Evolutionary conservation across 495 filamentous ascomycete genomes (phyloP), one percentile per base, ranked within the genome.

Genomic region (Pseudoneurospora amorphoporcata): DNA sequence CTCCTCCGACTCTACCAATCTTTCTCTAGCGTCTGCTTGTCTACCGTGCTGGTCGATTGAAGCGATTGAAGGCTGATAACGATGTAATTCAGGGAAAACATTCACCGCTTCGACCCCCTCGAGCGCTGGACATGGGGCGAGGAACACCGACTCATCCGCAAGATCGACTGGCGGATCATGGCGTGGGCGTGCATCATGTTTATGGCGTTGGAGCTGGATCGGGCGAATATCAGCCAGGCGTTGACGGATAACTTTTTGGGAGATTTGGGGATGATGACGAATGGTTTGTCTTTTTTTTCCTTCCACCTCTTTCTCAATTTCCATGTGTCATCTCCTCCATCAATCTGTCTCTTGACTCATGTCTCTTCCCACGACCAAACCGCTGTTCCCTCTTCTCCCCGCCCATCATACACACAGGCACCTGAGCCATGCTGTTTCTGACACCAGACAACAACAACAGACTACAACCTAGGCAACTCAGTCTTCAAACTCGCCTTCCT

Each of bases 151-250:
- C 72, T 85, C 3, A 72, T 85, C 12, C 77, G 79, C 43, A 84
- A 81, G 72, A 77, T 84, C 29, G 83, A 84, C 72, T 77, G 77
- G 71, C 75, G 77, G 0, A 84, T 84, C 74, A 84, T 84, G 81
- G 71, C 80, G 35, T 94, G 89, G 83, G 88, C 88, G 6, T 94
- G 92, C 74, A 77, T 95, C 37, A 94, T 92, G 80, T 95, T 95
- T 80, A 94, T 95, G 70, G 91, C 91, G 0, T 86, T 96, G 38
- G 92, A 96, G 74, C 83, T 95, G 2, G 93, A 97, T 76, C 85
- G 93, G 58, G 89, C 90, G 29, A 96, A 94, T 79, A 75, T 84
- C 8, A 3, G 70, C 37, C 82, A 85, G 70, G 80, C 82, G 0
- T 40, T 83, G 41, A 81, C 82, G 1, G 82, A 85, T 68, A 79